Conservation (phyloP, 805 yeast species). For the Lipomyces mesembrius region DNA sequence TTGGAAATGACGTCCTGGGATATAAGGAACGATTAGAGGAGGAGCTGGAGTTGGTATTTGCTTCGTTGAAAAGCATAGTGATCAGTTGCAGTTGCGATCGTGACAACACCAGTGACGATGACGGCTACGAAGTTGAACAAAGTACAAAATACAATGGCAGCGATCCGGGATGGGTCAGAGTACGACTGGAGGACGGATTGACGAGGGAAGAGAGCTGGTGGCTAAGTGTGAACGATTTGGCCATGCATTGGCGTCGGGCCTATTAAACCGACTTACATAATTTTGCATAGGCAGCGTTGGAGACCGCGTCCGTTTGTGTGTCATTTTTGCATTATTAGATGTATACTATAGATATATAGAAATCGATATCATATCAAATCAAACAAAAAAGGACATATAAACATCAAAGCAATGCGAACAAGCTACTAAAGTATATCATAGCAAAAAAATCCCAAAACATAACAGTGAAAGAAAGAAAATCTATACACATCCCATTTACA, state of each 20-base stretch:
- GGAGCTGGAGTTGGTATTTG: slow-evolving; percentile 21
- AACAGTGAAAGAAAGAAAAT: neutral
- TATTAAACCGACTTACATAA: neutral
- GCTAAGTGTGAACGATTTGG: slow-evolving; percentile 36
- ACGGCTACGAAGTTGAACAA: neutral
- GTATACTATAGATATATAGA: neutral
- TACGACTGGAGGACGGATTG: slow-evolving; percentile 24
- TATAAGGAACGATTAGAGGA: slow-evolving; percentile 23
- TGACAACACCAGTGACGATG: neutral
- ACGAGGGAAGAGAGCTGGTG: slow-evolving; percentile 34
- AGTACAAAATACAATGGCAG: neutral
- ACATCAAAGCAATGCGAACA: neutral
- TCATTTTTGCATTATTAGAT: neutral
- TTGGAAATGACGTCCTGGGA: slow-evolving; percentile 34
- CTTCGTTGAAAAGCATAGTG: slow-evolving; percentile 7
- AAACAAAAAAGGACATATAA: neutral
- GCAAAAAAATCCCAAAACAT: neutral
- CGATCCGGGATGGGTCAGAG: slow-evolving; percentile 20
- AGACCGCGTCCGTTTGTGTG: neutral
- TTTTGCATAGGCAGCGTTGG: neutral
- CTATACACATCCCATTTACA: neutral
- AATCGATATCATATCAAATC: neutral
- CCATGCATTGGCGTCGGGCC: slow-evolving; percentile 32
- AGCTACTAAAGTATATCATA: neutral
- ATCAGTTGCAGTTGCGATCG: slow-evolving; percentile 10